Conservation (phyloP, 2,329 filamentous ascomycete genomes). For the Aspergillus ochraceus region DNA sequence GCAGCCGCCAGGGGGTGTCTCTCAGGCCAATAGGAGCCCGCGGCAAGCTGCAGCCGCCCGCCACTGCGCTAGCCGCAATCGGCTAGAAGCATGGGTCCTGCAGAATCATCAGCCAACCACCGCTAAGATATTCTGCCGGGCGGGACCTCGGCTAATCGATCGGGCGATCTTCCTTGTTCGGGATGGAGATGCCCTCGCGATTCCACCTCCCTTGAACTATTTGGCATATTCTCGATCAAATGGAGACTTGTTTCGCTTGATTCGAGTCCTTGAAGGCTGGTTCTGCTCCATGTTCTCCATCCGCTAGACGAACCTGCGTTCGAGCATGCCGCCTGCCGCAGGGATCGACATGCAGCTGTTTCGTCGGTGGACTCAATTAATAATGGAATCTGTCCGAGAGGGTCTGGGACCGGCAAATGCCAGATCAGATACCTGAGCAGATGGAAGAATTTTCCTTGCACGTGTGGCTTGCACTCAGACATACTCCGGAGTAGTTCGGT, state of each 20-base stretch:
- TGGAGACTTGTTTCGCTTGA: too few species aligned
- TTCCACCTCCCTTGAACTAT: too few species aligned
- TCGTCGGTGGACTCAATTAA: not conserved
- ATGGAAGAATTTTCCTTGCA: not conserved
- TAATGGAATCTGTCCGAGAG: not conserved
- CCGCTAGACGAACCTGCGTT: not conserved
- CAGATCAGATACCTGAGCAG: not conserved
- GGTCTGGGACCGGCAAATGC: not conserved
- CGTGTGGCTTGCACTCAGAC: not conserved
- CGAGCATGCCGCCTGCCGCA: not conserved
- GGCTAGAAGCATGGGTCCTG: not conserved
- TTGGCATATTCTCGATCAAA: too few species aligned
- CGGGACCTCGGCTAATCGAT: not conserved
- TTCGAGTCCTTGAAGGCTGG: too few species aligned
- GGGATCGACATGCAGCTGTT: not conserved
- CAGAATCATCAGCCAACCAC: not conserved
- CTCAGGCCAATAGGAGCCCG: not conserved
- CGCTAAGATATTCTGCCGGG: not conserved
- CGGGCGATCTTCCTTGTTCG: not conserved
- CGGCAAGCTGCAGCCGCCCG: not conserved
- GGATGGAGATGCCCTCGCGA: not conserved
- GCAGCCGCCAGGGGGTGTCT: not conserved
- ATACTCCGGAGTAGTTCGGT: not conserved
- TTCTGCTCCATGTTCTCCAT: not conserved
- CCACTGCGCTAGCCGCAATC: not conserved